A percentile compares a stretch with the other conserved stretches of the same genome.
Evolutionary conservation across 1,139 yeast species (phyloP).

Genomic region (Pichia sp.): DNA sequence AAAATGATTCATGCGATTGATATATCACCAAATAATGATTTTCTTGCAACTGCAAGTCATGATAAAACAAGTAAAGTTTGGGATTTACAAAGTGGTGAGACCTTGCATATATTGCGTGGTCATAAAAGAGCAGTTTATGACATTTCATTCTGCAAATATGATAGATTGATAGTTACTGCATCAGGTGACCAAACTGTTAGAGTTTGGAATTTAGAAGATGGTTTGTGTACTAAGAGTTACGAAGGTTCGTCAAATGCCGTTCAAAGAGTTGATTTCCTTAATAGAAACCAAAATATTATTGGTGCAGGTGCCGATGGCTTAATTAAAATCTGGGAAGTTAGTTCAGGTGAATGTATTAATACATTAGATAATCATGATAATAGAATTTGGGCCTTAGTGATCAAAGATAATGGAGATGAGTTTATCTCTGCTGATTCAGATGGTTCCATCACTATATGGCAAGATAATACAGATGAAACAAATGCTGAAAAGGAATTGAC

Average conservation of each 20-base stretch:
- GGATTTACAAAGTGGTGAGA: conserved; percentile 78
- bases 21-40: conserved; percentile 80
- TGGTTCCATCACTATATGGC: conserved; percentile 85
- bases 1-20: conserved; percentile 89
- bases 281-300: conserved; percentile 60
- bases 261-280: conserved; percentile 68
- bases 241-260: conserved; percentile 95
- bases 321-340: conserved; percentile 81
- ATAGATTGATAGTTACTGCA: conserved; percentile 67
- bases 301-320: conserved; percentile 94
- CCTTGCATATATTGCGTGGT: conserved; percentile 75
- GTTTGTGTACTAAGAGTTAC: conserved; percentile 68
- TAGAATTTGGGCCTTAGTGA: conserved; percentile 85
- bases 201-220: conserved; percentile 80
- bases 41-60: conserved; percentile 91
- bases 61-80: conserved; percentile 89
- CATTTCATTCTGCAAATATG: conserved; percentile 72
- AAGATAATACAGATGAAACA: conserved; percentile 73
- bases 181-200: conserved; percentile 89
- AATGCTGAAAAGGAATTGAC: conserved; percentile 41
- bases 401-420: conserved; percentile 56
- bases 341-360: conserved; percentile 65
- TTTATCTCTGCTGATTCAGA: conserved; percentile 91
- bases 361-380: conserved; percentile 90
- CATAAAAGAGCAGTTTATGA: conserved; percentile 96